Evolutionary conservation across 352 stramenopile species (phyloP).

Genomic region (Phytophthora multivora): DNA sequence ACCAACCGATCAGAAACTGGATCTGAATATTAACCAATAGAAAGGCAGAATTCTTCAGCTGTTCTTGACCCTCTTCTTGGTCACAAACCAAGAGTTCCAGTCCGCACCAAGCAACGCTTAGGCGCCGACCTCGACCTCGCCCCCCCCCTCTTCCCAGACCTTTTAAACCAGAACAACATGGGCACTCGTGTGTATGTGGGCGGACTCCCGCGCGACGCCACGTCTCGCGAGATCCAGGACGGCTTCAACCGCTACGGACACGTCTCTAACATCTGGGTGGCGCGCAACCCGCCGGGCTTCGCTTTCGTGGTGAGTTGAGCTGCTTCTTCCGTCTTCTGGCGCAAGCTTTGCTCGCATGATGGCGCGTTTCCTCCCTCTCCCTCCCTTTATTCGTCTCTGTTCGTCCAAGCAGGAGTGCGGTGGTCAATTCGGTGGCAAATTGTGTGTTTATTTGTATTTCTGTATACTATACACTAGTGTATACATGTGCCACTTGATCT

Average conservation of each 20-base stretch:
- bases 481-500: constrained; percentile 5
- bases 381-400: constrained; percentile 12
- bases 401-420: constrained; percentile 6
- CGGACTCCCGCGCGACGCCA: constrained; percentile 80
- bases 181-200: constrained; percentile 85
- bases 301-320: constrained; percentile 88
- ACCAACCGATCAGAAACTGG: constrained; percentile 7
- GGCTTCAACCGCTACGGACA: constrained; percentile 85
- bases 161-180: constrained; percentile 47
- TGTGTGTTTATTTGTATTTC: constrained; percentile 26
- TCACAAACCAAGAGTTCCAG: constrained; percentile 34
- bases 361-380: constrained; percentile 26
- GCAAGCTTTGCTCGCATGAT: constrained; percentile 38
- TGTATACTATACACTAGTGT: constrained; percentile 20
- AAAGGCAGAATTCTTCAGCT: too few species aligned
- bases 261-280: constrained; percentile 89
- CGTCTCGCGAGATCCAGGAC: constrained; percentile 82
- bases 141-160: constrained; percentile 7
- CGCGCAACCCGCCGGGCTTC: constrained; percentile 86
- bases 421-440: constrained; percentile 17
- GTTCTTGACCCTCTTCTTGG: background rate
- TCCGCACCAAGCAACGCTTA: constrained; percentile 23
- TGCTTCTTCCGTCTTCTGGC: constrained; percentile 21
- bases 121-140: constrained; percentile 14
- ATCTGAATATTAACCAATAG: too few species aligned